phyloP scores from a whole-genome alignment of 805 yeast species.

The Candida namnaoensis region DNA sequence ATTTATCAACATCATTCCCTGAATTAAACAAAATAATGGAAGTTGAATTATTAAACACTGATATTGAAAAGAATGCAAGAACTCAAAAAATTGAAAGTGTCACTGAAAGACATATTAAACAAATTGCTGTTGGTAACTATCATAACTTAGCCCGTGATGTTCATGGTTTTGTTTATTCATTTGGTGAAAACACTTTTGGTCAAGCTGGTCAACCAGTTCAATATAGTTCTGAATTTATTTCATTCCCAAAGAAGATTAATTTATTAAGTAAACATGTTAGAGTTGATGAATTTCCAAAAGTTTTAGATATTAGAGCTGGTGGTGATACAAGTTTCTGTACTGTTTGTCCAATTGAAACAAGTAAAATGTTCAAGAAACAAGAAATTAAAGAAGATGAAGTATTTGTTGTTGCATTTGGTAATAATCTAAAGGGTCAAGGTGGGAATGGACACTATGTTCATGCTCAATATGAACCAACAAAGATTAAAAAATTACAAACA shows the following conservation, averaged over 20 bases:
- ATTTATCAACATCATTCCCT: slow-evolving; percentile 47
- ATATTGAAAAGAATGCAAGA: slow-evolving; percentile 13
- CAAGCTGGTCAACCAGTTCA: slow-evolving; percentile 68
- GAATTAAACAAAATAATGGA: slow-evolving; percentile 39
- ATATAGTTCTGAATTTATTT: slow-evolving; percentile 55
- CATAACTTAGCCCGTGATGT: slow-evolving; percentile 68
- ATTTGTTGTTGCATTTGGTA: slow-evolving; percentile 60
- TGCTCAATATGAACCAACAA: slow-evolving; percentile 59
- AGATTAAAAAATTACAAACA: slow-evolving; percentile 30
- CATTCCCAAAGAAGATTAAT: slow-evolving; percentile 57
- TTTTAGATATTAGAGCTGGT: slow-evolving; percentile 56
- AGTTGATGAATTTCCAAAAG: slow-evolving; percentile 34
- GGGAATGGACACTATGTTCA: slow-evolving; percentile 75
- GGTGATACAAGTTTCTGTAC: slow-evolving; percentile 55
- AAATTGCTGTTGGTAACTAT: slow-evolving; percentile 65
- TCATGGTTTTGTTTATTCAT: slow-evolving; percentile 66
- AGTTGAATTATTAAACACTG: slow-evolving; percentile 48
- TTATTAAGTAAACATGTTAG: slow-evolving; percentile 31
- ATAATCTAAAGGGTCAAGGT: slow-evolving; percentile 78
- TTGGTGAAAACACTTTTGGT: slow-evolving; percentile 84
- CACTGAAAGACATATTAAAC: slow-evolving; percentile 35
- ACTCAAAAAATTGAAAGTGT: slow-evolving; percentile 9
- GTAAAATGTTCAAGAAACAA: slow-evolving; percentile 18
- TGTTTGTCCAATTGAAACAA: slow-evolving; percentile 22
- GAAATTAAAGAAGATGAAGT: slow-evolving; percentile 18